Evolutionary conservation across 345 rosid genomes (phyloP).

Genomic region (Ceriops zippeliana): DNA sequence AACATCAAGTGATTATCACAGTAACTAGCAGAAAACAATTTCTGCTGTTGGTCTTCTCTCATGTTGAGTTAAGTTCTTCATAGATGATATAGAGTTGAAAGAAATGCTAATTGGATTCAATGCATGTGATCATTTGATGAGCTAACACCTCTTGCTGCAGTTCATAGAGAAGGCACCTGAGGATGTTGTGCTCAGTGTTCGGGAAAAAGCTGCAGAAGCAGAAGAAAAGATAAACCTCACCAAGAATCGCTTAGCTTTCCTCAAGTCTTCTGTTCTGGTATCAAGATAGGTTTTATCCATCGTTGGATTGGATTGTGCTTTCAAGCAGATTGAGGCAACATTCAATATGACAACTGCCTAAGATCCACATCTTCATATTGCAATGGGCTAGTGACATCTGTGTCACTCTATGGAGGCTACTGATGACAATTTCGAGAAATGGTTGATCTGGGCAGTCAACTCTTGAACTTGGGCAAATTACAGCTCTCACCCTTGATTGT

Average conservation of each 20-base stretch:
- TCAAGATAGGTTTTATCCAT: slow-evolving; percentile 34
- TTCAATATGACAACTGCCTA: neutral
- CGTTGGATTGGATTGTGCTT: neutral
- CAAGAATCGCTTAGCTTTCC: slow-evolving; percentile 67
- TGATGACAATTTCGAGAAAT: neutral
- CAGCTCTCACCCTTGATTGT: neutral
- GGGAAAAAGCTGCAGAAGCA: slow-evolving; percentile 77
- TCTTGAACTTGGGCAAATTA: neutral
- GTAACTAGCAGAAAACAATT: too few relatives aligned
- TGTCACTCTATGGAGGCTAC: too few relatives aligned
- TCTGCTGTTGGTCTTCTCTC: too few relatives aligned
- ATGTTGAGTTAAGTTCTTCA: too few relatives aligned
- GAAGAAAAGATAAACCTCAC: slow-evolving; percentile 89
- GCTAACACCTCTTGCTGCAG: slow-evolving; percentile 37
- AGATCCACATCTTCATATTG: neutral
- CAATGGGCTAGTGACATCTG: neutral
- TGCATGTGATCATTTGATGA: neutral
- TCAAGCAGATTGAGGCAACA: neutral
- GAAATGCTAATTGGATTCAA: neutral
- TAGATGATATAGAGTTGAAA: too few relatives aligned
- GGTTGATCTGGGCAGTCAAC: neutral
- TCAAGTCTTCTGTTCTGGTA: slow-evolving; percentile 60
- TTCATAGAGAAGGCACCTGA: slow-evolving; percentile 81
- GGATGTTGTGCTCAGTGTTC: slow-evolving; percentile 73
- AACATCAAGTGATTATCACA: too few relatives aligned